Evolutionary conservation across 2,329 filamentous ascomycete genomes (phyloP).

Genomic region (Zasmidium angulare): DNA sequence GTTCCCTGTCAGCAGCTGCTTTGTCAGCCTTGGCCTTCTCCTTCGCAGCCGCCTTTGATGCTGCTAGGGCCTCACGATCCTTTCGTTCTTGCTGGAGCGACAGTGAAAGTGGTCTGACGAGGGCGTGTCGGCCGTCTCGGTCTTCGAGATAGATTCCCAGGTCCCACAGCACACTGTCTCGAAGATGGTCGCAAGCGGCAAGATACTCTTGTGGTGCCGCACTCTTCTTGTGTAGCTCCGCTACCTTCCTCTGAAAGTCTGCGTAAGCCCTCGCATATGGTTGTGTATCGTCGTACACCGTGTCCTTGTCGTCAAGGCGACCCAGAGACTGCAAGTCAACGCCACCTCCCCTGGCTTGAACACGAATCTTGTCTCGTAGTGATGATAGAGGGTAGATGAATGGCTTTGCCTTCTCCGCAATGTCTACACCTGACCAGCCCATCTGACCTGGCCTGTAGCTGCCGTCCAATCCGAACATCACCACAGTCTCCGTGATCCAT

Average conservation of each 20-base stretch:
- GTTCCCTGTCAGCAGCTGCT: conserved; percentile 48
- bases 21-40: conserved; percentile 55
- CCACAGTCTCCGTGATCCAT: conserved; percentile 81
- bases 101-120: conserved; percentile 66
- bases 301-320: conserved; percentile 26
- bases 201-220: conserved; percentile 69
- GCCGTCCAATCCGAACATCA: conserved; percentile 78
- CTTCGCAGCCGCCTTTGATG: conserved; percentile 46
- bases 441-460: conserved; percentile 48
- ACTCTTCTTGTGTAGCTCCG: conserved; percentile 49
- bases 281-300: conserved; percentile 26
- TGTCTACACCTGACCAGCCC: conserved; percentile 66
- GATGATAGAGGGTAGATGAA: conserved; percentile 61
- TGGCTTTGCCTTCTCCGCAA: conserved; percentile 58
- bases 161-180: conserved; percentile 77
- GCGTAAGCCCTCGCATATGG: conserved; percentile 52
- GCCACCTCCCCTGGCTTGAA: conserved; percentile 53
- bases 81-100: conserved; percentile 51
- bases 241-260: conserved; percentile 62
- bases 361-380: conserved; percentile 59
- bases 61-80: conserved; percentile 55
- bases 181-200: conserved; percentile 73
- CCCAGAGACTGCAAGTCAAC: conserved; percentile 35
- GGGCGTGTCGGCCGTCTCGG: conserved; percentile 64
- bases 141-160: conserved; percentile 88